A percentile compares a stretch with the other conserved stretches of the same genome.
These are phyloP conservation scores for Starmerella kuoi DNA, from an alignment of 805 yeast genomes.

Conservation along the genomic window DNA sequence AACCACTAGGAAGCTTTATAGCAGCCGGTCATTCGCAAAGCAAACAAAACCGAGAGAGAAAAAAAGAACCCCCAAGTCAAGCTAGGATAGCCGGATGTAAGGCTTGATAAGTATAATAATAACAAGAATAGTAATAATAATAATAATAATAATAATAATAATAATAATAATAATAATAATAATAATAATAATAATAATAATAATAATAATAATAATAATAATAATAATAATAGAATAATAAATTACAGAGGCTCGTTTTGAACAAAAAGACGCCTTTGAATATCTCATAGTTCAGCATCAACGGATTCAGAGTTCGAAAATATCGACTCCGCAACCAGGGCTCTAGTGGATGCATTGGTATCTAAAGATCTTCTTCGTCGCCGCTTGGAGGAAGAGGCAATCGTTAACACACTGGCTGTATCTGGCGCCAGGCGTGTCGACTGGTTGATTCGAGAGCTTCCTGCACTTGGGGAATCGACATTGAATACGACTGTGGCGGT, in stretches of 20 bases:
- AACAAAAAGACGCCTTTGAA: too few relatives aligned
- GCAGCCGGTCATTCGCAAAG: too few relatives aligned
- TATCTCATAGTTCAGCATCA: too few relatives aligned
- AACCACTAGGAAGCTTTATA: too few relatives aligned
- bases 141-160: too few relatives aligned
- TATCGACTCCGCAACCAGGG: slow-evolving; percentile 28
- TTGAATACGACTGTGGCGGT: neutral
- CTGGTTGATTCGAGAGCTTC: neutral
- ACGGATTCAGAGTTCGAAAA: slow-evolving; percentile 11
- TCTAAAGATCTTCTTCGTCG: slow-evolving; percentile 29
- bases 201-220: neutral
- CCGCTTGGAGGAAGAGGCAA: slow-evolving; percentile 30
- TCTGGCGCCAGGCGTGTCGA: slow-evolving; percentile 17
- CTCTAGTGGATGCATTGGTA: slow-evolving; percentile 30
- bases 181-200: neutral
- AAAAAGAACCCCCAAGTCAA: too few relatives aligned
- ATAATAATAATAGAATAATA: neutral
- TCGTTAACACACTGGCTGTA: slow-evolving; percentile 30
- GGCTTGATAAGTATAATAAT: too few relatives aligned
- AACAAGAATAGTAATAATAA: too few relatives aligned
- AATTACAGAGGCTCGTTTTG: neutral
- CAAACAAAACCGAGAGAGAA: neutral
- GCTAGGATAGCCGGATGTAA: too few relatives aligned
- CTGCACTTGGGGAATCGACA: neutral
- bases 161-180: too few relatives aligned